Evolutionary conservation across 2,329 filamentous ascomycete species (phyloP).

Genomic region (Diaporthe aspalathi): DNA sequence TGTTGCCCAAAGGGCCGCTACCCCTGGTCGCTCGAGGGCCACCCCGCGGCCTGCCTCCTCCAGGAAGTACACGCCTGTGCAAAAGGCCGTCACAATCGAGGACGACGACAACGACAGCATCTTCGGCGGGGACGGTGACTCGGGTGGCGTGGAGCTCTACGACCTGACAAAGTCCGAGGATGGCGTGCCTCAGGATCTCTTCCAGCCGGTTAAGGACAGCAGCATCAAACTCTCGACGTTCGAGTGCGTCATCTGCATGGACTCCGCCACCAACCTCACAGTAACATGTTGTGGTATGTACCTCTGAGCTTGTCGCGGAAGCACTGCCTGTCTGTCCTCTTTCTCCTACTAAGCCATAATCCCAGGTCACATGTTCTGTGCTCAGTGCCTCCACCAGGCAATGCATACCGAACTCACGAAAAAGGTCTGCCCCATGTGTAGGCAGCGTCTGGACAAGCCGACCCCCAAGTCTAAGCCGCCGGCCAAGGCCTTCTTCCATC

Average conservation of each 20-base stretch:
- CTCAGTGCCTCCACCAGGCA: constrained; percentile 70
- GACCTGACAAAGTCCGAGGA: constrained; percentile 56
- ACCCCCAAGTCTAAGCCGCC: constrained; percentile 52
- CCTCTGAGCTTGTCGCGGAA: not conserved
- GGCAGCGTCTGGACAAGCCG: constrained; percentile 63
- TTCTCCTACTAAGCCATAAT: constrained; percentile 25
- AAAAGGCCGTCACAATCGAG: constrained; percentile 8
- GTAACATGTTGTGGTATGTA: constrained; percentile 75
- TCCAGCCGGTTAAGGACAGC: constrained; percentile 58
- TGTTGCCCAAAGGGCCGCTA: constrained; percentile 8
- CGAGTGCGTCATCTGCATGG: constrained; percentile 77
- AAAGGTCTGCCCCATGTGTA: constrained; percentile 73
- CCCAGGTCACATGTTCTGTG: constrained; percentile 74
- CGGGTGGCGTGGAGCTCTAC: constrained; percentile 47
- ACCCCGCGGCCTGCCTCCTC: not conserved
- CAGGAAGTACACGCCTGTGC: not conserved
- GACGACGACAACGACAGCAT: constrained; percentile 38
- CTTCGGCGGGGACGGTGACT: constrained; percentile 45
- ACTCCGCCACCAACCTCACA: constrained; percentile 67
- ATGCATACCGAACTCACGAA: constrained; percentile 67
- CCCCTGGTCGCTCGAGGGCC: constrained; percentile 17
- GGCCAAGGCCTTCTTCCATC: constrained; percentile 64
- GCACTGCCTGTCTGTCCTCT: not conserved
- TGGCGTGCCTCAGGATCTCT: constrained; percentile 56
- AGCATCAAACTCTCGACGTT: constrained; percentile 65